phyloP scores from a whole-genome alignment of 2,329 filamentous ascomycete species.

The Sporothrix phasma region DNA sequence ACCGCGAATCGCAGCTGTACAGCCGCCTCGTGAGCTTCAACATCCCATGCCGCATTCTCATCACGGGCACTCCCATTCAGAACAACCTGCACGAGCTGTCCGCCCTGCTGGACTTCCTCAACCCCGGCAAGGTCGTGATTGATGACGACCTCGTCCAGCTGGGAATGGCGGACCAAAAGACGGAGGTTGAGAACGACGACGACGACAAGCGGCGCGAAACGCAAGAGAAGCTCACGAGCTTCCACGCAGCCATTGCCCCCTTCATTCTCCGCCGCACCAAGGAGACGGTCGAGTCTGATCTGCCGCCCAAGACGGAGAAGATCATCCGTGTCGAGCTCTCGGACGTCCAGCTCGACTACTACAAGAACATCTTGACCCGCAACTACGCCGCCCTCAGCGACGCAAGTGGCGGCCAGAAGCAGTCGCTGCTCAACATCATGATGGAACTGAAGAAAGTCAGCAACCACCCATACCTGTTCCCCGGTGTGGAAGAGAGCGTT shows the following conservation, averaged over 20 bases:
- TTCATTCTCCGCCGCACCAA: constrained; percentile 95
- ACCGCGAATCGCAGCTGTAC: constrained; percentile 89
- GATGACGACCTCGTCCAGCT: constrained; percentile 83
- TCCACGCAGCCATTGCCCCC: constrained; percentile 80
- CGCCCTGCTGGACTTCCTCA: constrained; percentile 89
- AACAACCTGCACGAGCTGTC: constrained; percentile 91
- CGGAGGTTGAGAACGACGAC: constrained; percentile 25
- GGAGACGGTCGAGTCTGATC: constrained; percentile 90
- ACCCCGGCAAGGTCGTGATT: constrained; percentile 85
- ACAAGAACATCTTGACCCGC: constrained; percentile 95
- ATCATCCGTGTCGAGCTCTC: constrained; percentile 97
- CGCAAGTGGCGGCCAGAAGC: constrained; percentile 81
- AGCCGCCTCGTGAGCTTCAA: constrained; percentile 75
- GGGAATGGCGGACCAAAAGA: constrained; percentile 34
- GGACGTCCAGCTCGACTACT: constrained; percentile 93
- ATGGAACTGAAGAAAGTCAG: constrained; percentile 99
- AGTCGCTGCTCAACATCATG: constrained; percentile 94
- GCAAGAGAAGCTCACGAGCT: constrained; percentile 73
- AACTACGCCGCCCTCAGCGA: constrained; percentile 94
- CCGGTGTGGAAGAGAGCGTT: constrained; percentile 83
- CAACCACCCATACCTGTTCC: constrained; percentile 98
- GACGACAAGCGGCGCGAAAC: constrained; percentile 56
- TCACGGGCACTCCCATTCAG: constrained; percentile 94
- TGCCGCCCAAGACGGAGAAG: constrained; percentile 96
- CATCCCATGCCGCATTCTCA: constrained; percentile 78